These are phyloP conservation scores for Globisporangium rhizosaccharum DNA, from an alignment of 352 stramenopile genomes.

Conservation along the genomic window DNA sequence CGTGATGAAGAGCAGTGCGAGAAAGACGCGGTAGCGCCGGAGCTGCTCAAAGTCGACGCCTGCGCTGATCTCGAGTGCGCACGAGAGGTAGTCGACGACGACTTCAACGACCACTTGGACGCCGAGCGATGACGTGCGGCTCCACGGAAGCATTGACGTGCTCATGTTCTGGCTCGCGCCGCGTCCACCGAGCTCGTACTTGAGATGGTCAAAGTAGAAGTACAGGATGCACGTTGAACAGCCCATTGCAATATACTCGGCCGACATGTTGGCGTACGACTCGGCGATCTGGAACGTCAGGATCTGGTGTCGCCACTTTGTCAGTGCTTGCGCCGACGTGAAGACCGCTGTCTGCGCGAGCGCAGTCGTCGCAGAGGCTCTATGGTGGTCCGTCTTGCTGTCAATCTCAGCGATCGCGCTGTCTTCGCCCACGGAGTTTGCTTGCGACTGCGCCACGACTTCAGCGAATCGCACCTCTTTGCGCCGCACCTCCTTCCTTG, in stretches of 20 bases:
- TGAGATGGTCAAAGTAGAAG: constrained; percentile 30
- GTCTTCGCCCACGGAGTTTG: too few relatives aligned
- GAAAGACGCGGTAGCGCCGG: constrained; percentile 1
- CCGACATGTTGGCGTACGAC: constrained; percentile 39
- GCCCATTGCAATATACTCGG: constrained; percentile 41
- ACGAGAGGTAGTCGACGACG: constrained; percentile 14
- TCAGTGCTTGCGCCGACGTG: background rate
- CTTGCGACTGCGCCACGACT: too few relatives aligned
- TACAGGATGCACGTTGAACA: constrained; percentile 39
- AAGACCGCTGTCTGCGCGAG: background rate
- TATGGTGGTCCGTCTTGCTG: too few relatives aligned
- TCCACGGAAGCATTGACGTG: background rate
- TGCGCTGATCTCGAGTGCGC: constrained; percentile 9
- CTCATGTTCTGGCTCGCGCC: background rate
- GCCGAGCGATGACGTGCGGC: background rate
- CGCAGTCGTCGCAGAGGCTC: background rate
- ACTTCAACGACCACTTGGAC: constrained; percentile 10
- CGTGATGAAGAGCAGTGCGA: constrained; percentile 7
- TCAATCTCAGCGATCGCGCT: too few relatives aligned
- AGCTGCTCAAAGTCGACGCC: constrained; percentile 9
- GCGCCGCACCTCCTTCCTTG: background rate
- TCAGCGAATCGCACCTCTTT: background rate
- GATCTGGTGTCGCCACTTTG: constrained; percentile 17
- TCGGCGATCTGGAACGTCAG: constrained; percentile 31
- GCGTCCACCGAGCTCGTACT: constrained; percentile 15